Evolutionary conservation across 2,329 filamentous ascomycete genomes (phyloP), one percentile per base, ranked within the genome.

Genomic region (Phyllosticta citrichinensis): DNA sequence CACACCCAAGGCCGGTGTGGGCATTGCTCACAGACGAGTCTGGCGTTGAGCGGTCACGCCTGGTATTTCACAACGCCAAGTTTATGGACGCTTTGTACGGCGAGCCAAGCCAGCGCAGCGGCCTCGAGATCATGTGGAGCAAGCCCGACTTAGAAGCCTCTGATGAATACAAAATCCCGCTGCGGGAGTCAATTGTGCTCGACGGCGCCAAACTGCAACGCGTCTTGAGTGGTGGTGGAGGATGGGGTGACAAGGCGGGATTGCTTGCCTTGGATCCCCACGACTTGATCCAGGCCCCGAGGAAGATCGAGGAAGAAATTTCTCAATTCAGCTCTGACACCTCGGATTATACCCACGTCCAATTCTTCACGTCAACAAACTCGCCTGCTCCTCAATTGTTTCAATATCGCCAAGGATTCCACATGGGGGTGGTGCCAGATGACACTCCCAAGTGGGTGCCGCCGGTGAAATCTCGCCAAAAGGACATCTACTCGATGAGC

Each of bases 191-290:
- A 22, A 11, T 59, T 17, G 1, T 27, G 12, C 1, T 20, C 4
- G 57, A 52, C 10, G 30, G 40, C 22, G 75, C 71, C 20, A 73
- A 74, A 54, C 68, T 82, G n/a, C 74, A 77, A 65, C 75, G 74
- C 58, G 73, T 77, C 80, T 83, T 92, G 64, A 91, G 88, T 67
- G 90, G 90, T 4, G 90, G 90, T 54, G 90, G 90, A 52, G 90
- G 90, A 20, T 95, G 90, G 90, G 90, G 90, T 17, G 78, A 82
- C 61, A 94, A 93, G 71, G 85, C 87, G 67, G 90, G 90, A 0
- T 76, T 95, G 0, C 76, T 95, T 2, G 90, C 89, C 5, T 79
- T 95, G 3, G 89, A 94, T 68, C 88, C 90, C 75, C 66, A 56
- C 71, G 70, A 62, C 52, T 69, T 66, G 8, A 62, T 40, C 53